phyloP scores from a whole-genome alignment of 495 filamentous ascomycete species.

The Neurospora sp. region DNA sequence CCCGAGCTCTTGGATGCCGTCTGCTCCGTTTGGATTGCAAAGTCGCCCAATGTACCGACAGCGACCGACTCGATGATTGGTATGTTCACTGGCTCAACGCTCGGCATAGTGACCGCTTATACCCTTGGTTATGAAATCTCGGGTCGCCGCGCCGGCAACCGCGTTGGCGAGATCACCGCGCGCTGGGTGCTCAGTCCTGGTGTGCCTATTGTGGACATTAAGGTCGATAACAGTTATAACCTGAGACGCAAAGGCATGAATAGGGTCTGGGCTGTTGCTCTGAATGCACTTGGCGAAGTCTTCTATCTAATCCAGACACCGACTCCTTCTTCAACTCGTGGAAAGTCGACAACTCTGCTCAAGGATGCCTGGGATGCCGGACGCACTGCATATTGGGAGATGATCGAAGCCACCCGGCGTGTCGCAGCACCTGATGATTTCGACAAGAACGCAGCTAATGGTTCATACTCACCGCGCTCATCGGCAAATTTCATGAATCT shows the following conservation, averaged over 20 bases:
- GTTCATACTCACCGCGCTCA: conserved; percentile 39
- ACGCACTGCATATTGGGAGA: conserved; percentile 66
- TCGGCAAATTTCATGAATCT: conserved; percentile 53
- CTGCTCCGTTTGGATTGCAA: conserved; percentile 85
- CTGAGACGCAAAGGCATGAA: conserved; percentile 53
- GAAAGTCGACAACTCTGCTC: conserved; percentile 44
- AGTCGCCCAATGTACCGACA: conserved; percentile 58
- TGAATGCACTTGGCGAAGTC: conserved; percentile 89
- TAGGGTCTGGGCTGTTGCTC: conserved; percentile 73
- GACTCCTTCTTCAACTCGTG: conserved; percentile 23
- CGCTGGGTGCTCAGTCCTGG: conserved; percentile 86
- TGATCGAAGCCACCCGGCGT: conserved; percentile 67
- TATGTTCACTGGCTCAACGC: conserved; percentile 74
- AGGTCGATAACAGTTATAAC: conserved; percentile 74
- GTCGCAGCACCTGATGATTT: conserved; percentile 55
- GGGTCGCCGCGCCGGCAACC: conserved; percentile 52
- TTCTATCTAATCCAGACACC: conserved; percentile 72
- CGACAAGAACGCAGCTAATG: conserved; percentile 38
- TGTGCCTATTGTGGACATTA: conserved; percentile 79
- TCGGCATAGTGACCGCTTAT: conserved; percentile 77
- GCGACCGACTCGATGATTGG: conserved; percentile 70
- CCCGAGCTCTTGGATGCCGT: conserved; percentile 51
- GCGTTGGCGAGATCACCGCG: conserved; percentile 60
- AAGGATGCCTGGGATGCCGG: conserved; percentile 68
- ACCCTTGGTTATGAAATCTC: conserved; percentile 61